Percentiles rank a stretch among this genome's conserved stretches.
Evolutionary conservation across 83 land plant genomes (phyloP).

Genomic region (Picea abies): DNA sequence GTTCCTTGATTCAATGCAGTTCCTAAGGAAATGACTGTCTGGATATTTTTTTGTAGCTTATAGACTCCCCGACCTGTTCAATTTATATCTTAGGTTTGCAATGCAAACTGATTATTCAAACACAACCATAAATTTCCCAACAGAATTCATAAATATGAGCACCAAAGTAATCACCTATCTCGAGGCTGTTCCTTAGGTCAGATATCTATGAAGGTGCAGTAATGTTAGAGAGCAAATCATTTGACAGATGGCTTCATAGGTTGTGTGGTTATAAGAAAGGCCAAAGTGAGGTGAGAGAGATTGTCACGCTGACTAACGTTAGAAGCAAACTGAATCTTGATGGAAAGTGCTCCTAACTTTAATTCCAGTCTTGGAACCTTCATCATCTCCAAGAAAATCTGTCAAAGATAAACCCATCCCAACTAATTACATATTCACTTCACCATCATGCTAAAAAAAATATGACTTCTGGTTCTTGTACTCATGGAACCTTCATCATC

Average conservation of each 20-base stretch:
- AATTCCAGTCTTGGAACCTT: slow-evolving; percentile 93
- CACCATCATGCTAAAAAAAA: neutral
- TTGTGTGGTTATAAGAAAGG: neutral
- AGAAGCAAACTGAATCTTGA: slow-evolving; percentile 85
- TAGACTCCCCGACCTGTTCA: too few relatives aligned
- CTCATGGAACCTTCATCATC: slow-evolving; percentile 86
- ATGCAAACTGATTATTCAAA: too few relatives aligned
- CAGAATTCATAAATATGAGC: neutral
- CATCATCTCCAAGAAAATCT: slow-evolving; percentile 97
- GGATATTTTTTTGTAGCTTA: too few relatives aligned
- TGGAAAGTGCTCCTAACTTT: slow-evolving; percentile 91
- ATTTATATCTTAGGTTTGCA: too few relatives aligned
- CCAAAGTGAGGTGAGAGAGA: neutral
- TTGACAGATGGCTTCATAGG: neutral
- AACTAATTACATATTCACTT: neutral
- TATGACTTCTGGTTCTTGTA: neutral
- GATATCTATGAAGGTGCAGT: slow-evolving; percentile 37
- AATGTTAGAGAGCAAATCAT: slow-evolving; percentile 8
- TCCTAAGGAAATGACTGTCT: too few relatives aligned
- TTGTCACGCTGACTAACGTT: slow-evolving; percentile 52
- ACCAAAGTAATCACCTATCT: slow-evolving; percentile 47
- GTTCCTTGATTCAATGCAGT: too few relatives aligned
- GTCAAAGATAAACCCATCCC: slow-evolving; percentile 15
- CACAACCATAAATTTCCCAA: too few relatives aligned
- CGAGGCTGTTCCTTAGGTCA: slow-evolving; percentile 56